Conservation (phyloP, 2,329 filamentous ascomycete species). For the Botrytis fragariae region DNA sequence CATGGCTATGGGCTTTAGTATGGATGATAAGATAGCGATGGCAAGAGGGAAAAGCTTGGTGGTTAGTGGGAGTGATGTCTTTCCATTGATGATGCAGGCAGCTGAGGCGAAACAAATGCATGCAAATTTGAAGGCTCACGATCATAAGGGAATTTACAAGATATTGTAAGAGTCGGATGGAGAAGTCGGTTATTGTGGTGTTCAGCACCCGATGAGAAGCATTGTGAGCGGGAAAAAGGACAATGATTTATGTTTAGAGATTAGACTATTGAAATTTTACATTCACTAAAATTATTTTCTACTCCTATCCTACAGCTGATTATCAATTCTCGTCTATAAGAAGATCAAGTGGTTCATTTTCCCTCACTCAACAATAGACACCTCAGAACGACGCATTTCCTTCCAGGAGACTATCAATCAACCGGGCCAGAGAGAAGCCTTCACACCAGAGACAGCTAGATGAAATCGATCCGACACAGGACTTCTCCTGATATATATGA, state of each 20-base stretch:
- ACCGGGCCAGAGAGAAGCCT: background rate
- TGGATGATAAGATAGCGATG: conserved; percentile 25
- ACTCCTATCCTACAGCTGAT: background rate
- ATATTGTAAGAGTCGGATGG: background rate
- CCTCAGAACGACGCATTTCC: background rate
- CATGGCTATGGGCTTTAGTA: conserved; percentile 27
- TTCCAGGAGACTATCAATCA: background rate
- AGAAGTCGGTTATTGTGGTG: background rate
- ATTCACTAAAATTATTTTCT: background rate
- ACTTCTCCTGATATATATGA: background rate
- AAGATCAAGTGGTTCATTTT: background rate
- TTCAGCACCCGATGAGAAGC: background rate
- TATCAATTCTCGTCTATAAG: background rate
- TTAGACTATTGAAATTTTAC: background rate
- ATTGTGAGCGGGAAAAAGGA: background rate
- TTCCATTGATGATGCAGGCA: conserved; percentile 19
- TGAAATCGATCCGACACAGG: background rate
- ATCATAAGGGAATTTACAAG: conserved; percentile 4
- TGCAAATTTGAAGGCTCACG: background rate
- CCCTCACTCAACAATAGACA: background rate
- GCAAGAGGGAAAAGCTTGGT: conserved; percentile 31
- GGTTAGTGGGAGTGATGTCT: conserved; percentile 24
- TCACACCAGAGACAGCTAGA: background rate
- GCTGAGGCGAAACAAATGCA: background rate
- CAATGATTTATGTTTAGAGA: background rate